Base-by-base conservation (phyloP, 345 rosid genomes). In the Clarkia xantiana region DNA sequence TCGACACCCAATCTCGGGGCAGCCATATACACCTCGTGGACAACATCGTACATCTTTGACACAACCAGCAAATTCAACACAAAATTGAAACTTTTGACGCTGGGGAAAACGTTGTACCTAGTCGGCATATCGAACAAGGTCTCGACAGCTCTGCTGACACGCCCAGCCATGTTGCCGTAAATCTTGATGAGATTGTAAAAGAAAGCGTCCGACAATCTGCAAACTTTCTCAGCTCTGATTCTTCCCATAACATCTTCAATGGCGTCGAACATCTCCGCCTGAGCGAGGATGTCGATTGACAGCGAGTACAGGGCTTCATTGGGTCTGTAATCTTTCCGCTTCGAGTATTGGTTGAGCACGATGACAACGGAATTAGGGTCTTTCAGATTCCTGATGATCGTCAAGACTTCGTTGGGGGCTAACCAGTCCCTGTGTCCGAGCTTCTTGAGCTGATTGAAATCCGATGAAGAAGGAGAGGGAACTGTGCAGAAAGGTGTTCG, bases 361-460 rank as follows among this genome's bases (percentile, higher is more conserved):
- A 76, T 59, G 16, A 76, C 20, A 1, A 79, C 56, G 4, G 80
- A 74, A 47, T 47, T 54, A 4, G 88, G 83, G 52, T 81, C 80
- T 48, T 56, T 55, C 14, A 86, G 71, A 38, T 60, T 61, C 6
- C 69, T 67, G 60, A 90, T 72, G 57, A 90, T 73, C 52, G 64
- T 78, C 18, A 89, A 38, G 47, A 78, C 73, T 23, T 90, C 81
- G 44, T 59, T 71, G 0, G 95, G 78, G 11, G 95, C 81, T 17
- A 90, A 46, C 94, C 97, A 83, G 78, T 90, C 91, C 49, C 70
- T 90, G 76, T 71, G 82, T 60, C 54, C 76, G 49, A 86, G 79
- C 45, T 62, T 73, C 58, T 64, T 45, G 55, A 69, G 62, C 13
- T 14, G 42, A 6, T 50, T 54, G 18, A 49, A 40, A 45, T 47